Base-by-base conservation (phyloP, 208 protist species). In the Kentomonas sorsogonicus region DNA sequence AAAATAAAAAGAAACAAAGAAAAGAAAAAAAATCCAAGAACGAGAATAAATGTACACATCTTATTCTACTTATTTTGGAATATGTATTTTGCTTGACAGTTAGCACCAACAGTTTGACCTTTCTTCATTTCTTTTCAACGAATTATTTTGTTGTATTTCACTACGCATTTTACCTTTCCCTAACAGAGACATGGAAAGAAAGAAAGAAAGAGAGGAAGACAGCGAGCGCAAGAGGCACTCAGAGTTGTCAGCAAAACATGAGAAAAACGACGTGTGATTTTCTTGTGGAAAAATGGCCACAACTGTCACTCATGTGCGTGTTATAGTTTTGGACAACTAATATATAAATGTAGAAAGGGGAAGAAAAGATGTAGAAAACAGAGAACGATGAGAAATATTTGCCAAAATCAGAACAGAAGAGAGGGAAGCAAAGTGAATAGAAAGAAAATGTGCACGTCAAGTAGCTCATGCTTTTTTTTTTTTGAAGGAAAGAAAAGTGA, bases 341-440 rank as follows among this genome's bases (percentile, higher is more conserved):
- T 11, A 48, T 22, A 48, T 15, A 43, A 53, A 38, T 40, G 31
- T 53, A 33, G 26, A 53, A 40, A 13, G 4, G n/a, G 1, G 4
- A 53, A 41, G 1, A 30, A 20, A 36, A 38, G 22, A 18, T 33
- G 23, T 30, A 20, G 23, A 6, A 25, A 65, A 56, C 41, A 65
- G 60, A 43, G 60, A 61, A 66, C 51, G 31, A 45, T 58, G 46
- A 27, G 30, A 41, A 20, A 55, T 51, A 22, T 53, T 57, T n/a
- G 13, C 25, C 29, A 43, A 6, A 45, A 60, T 53, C n/a, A 39
- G 46, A 20, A 44, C 5, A 29, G 25, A 30, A 18, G 57, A 46
- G 6, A 43, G 40, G n/a, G 22, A 23, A 11, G 18, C 31, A n/a
- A 48, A 22, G 39, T 46, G 13, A 46, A 36, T 30, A 53, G 23